These are phyloP conservation scores for Suillus subluteus DNA, from an alignment of 768 basidiomycete genomes.

Conservation along the genomic window DNA sequence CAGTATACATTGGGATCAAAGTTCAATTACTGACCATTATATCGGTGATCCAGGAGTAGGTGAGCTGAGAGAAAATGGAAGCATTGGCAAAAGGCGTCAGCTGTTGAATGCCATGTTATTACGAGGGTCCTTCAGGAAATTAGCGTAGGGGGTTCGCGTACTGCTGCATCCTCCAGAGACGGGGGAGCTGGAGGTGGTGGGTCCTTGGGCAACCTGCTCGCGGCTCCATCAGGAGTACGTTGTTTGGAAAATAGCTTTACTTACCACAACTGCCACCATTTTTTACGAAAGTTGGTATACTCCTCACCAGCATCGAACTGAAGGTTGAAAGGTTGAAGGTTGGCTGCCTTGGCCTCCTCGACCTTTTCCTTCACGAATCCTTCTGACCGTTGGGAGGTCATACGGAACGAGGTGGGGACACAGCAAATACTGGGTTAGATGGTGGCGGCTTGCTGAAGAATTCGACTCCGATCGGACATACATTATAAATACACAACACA, in stretches of 20 bases:
- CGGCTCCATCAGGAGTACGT: not conserved
- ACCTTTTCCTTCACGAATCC: not conserved
- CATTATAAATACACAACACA: not conserved
- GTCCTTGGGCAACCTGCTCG: constrained; percentile 57
- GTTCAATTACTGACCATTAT: constrained; percentile 45
- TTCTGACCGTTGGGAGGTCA: constrained; percentile 1
- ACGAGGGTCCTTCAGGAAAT: constrained; percentile 1
- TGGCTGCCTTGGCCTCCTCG: not conserved
- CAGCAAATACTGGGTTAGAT: no score
- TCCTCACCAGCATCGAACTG: constrained; percentile 46
- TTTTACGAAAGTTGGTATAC: constrained; percentile 43
- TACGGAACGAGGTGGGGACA: not conserved
- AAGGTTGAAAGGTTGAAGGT: constrained; percentile 20
- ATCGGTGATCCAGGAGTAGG: constrained; percentile 68
- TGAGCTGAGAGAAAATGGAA: constrained; percentile 60
- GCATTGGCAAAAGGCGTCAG: constrained; percentile 62
- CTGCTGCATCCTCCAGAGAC: constrained; percentile 58
- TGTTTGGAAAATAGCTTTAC: constrained; percentile 12
- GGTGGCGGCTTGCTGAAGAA: no score
- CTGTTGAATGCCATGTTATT: constrained; percentile 23
- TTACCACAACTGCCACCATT: constrained; percentile 63
- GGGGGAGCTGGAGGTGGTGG: constrained; percentile 59
- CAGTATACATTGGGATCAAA: not conserved
- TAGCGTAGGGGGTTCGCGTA: constrained; percentile 24
- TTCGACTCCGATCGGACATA: not conserved